Evolutionary conservation across 768 basidiomycete genomes (phyloP).

Genomic region (Tricholoma hemisulphureum): DNA sequence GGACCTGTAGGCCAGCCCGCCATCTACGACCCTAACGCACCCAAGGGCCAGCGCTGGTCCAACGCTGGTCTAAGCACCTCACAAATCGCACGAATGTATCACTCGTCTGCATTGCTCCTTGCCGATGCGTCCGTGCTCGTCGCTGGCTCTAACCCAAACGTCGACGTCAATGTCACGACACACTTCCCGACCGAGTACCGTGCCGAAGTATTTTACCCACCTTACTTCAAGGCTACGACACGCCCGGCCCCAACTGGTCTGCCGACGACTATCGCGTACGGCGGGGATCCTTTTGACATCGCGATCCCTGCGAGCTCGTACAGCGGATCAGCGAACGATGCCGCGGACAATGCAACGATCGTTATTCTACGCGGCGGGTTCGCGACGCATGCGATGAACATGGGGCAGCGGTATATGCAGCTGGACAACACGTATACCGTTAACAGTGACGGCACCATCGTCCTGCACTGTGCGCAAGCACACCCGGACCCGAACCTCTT

Average conservation of each 20-base stretch:
- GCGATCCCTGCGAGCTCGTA: constrained; percentile 66
- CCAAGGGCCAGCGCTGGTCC: constrained; percentile 64
- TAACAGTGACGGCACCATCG: constrained; percentile 70
- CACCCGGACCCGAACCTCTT: constrained; percentile 85
- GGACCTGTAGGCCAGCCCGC: constrained; percentile 67
- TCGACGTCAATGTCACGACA: constrained; percentile 67
- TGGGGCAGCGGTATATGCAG: constrained; percentile 78
- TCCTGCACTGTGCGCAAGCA: constrained; percentile 76
- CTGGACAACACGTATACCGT: constrained; percentile 74
- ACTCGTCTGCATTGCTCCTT: constrained; percentile 73
- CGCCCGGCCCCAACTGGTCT: constrained; percentile 72
- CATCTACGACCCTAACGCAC: constrained; percentile 65
- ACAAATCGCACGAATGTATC: constrained; percentile 72
- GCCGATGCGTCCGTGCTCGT: constrained; percentile 84
- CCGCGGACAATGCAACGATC: constrained; percentile 73
- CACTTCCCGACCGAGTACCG: constrained; percentile 75
- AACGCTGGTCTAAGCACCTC: constrained; percentile 52
- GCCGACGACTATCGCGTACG: constrained; percentile 76
- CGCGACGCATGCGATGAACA: constrained; percentile 85
- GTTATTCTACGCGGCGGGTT: constrained; percentile 79
- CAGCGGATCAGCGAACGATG: constrained; percentile 61
- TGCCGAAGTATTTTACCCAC: constrained; percentile 88
- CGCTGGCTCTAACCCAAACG: constrained; percentile 91
- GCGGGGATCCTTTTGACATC: constrained; percentile 78
- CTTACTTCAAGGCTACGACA: constrained; percentile 71